Conservation (phyloP, 805 yeast species). For the Yarrowia divulgata region DNA sequence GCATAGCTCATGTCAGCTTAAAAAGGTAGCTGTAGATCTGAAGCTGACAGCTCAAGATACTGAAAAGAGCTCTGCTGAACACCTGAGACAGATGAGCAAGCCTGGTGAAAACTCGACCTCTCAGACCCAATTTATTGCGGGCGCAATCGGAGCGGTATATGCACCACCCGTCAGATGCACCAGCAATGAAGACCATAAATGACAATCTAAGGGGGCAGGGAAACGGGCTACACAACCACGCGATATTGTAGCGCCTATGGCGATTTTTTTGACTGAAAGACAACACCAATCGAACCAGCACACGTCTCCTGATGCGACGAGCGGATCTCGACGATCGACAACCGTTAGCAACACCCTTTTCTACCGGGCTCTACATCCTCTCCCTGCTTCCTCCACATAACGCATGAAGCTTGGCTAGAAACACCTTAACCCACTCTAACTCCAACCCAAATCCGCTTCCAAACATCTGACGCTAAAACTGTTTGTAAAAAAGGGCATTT, state of each 20-base stretch:
- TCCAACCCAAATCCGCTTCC: conserved; percentile 8
- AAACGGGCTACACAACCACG: too few species aligned
- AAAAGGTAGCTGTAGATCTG: too few species aligned
- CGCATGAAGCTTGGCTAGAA: conserved; percentile 27
- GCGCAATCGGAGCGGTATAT: conserved; percentile 14
- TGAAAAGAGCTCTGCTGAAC: too few species aligned
- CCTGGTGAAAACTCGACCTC: too few species aligned
- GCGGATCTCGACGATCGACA: neutral
- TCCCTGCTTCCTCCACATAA: conserved; percentile 11
- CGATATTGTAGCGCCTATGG: too few species aligned
- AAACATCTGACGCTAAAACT: conserved; percentile 18
- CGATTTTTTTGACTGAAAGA: too few species aligned
- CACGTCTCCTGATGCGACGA: too few species aligned
- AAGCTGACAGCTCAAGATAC: too few species aligned
- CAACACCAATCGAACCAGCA: too few species aligned
- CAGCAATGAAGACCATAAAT: conserved; percentile 20
- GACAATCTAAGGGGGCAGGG: neutral
- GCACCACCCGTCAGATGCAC: conserved; percentile 1
- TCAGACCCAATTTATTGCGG: neutral
- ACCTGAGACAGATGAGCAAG: too few species aligned
- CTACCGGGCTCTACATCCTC: neutral
- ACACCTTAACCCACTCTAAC: conserved; percentile 14
- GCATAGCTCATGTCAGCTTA: too few species aligned
- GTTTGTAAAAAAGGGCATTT: neutral
- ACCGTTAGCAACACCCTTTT: neutral